These are phyloP conservation scores for Apiotrichum siamense DNA, from an alignment of 1,284 basidiomycete species.

Conservation along the genomic window DNA sequence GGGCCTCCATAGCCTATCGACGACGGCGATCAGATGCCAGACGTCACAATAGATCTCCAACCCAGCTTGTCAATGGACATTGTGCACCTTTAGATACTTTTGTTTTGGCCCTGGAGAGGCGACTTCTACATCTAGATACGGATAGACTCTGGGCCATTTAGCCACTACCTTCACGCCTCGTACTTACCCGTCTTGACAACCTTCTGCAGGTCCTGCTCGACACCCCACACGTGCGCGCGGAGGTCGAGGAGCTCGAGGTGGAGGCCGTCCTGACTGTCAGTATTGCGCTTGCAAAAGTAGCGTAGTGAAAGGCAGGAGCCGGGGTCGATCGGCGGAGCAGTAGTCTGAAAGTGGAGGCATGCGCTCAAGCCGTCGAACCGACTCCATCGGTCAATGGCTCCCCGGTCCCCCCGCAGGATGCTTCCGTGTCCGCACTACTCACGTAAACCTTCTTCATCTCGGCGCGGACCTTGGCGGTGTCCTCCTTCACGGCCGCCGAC, in stretches of 20 bases:
- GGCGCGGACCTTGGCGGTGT: constrained; percentile 63
- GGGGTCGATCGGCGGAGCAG: no score
- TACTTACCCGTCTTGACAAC: constrained; percentile 44
- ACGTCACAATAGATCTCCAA: no score
- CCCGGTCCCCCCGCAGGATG: not conserved
- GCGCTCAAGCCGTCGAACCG: no score
- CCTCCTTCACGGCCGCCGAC: constrained; percentile 65
- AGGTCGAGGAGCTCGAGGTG: constrained; percentile 47
- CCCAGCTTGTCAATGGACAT: no score
- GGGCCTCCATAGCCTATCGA: no score
- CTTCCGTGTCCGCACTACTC: constrained; percentile 17
- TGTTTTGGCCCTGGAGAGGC: not conserved
- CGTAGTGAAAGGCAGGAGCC: no score
- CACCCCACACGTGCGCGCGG: constrained; percentile 47
- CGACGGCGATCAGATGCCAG: no score
- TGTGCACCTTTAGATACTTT: no score
- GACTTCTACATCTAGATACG: constrained; percentile 9
- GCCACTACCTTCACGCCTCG: not conserved
- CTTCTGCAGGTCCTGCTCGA: constrained; percentile 47
- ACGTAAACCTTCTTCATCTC: constrained; percentile 78
- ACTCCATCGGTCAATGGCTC: not conserved
- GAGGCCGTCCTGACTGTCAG: constrained; percentile 41
- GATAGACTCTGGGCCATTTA: constrained; percentile 1
- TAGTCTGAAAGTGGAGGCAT: no score
- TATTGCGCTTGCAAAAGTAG: no score